phyloP scores from a whole-genome alignment of 805 yeast genomes.

The Trichomonascus vanleenenianus region DNA sequence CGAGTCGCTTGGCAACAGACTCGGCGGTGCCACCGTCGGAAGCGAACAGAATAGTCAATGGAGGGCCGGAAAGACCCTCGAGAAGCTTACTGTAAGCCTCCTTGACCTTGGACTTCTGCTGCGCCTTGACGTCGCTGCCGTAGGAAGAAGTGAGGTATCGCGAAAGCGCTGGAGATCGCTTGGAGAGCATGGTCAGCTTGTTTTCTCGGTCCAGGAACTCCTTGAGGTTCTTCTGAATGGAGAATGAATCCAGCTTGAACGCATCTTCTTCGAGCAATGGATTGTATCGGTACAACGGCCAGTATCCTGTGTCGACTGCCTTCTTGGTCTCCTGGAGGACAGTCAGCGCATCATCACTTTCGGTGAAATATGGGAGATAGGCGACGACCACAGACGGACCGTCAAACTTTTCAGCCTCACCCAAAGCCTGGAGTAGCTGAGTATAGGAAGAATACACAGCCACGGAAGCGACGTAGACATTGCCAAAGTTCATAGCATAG shows the following conservation, averaged over 20 bases:
- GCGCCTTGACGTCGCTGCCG: constrained; percentile 50
- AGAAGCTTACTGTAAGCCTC: constrained; percentile 68
- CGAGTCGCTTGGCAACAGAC: constrained; percentile 67
- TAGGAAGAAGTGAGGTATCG: constrained; percentile 60
- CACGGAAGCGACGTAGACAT: constrained; percentile 85
- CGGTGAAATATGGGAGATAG: constrained; percentile 68
- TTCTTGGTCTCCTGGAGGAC: constrained; percentile 78
- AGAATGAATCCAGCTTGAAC: constrained; percentile 80
- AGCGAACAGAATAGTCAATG: constrained; percentile 76
- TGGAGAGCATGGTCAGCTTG: constrained; percentile 67
- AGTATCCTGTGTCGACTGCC: constrained; percentile 90
- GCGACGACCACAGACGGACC: constrained; percentile 93
- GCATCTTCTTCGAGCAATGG: constrained; percentile 49
- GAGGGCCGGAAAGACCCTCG: constrained; percentile 89
- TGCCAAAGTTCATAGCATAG: constrained; percentile 89
- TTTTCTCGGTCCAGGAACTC: constrained; percentile 86
- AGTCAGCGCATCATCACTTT: constrained; percentile 54
- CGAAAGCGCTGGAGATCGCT: constrained; percentile 65
- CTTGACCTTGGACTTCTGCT: constrained; percentile 61
- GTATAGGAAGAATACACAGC: constrained; percentile 92
- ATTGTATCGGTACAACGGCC: constrained; percentile 89
- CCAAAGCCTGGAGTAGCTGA: constrained; percentile 78
- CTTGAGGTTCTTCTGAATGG: constrained; percentile 65
- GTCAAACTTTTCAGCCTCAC: constrained; percentile 80
- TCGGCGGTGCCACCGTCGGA: constrained; percentile 92